Conservation (phyloP, 805 yeast species). For the Priceomyces castillae region DNA sequence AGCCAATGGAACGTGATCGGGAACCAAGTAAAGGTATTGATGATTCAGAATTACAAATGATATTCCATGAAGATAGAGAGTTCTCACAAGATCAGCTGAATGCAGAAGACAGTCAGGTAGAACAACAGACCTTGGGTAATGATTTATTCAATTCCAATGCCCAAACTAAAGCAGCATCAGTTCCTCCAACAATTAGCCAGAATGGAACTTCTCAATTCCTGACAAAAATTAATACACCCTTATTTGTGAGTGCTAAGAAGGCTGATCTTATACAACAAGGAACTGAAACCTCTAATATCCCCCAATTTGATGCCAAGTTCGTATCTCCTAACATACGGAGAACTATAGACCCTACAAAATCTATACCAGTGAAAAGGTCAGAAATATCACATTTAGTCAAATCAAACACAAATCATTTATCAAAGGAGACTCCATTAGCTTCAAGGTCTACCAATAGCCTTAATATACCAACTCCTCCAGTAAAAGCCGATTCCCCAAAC, state of each 20-base stretch:
- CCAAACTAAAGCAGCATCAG: neutral
- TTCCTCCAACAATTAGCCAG: neutral
- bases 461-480: neutral
- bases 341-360: conserved; percentile 65
- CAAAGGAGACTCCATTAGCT: neutral
- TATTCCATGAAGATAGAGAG: conserved; percentile 15
- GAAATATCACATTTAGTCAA: conserved; percentile 11
- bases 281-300: conserved; percentile 45
- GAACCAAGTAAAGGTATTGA: conserved; percentile 15
- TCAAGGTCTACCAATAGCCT: conserved; percentile 1
- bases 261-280: conserved; percentile 58
- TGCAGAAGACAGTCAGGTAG: conserved; percentile 3
- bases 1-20: conserved; percentile 13
- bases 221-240: conserved; percentile 10
- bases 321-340: conserved; percentile 50
- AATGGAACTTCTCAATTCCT: neutral
- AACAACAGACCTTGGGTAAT: neutral
- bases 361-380: conserved; percentile 56
- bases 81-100: conserved; percentile 5
- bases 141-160: neutral
- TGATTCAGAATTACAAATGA: conserved; percentile 23
- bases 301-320: conserved; percentile 50
- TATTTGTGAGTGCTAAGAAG: conserved; percentile 63
- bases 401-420: neutral
- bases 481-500: neutral